Evolutionary conservation across 345 rosid genomes (phyloP).

Genomic region (Eucalyptus coolabah): DNA sequence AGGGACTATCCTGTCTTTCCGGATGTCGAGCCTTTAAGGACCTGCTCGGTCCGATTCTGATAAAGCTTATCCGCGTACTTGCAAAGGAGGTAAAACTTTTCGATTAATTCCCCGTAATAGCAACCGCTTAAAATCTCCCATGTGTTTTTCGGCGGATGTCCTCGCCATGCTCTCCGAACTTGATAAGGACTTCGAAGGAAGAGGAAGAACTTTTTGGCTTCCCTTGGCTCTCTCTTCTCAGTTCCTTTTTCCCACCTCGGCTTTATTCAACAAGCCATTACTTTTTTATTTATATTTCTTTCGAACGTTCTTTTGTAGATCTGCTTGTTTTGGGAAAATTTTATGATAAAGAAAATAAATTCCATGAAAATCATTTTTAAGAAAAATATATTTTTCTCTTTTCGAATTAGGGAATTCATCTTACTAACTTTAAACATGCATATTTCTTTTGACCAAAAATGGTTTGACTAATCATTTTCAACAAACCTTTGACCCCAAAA

Average conservation of each 20-base stretch:
- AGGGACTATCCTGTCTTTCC: too few species aligned
- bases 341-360: too few species aligned
- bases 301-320: not conserved
- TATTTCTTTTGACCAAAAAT: too few species aligned
- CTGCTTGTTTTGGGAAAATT: not conserved
- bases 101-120: not conserved
- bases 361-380: too few species aligned
- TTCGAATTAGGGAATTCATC: not conserved
- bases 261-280: not conserved
- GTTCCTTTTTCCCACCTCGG: not conserved
- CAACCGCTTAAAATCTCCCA: not conserved
- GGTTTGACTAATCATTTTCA: too few species aligned
- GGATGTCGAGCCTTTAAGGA: too few species aligned
- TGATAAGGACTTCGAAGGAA: rapidly evolving
- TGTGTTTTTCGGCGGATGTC: not conserved
- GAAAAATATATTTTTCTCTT: too few species aligned
- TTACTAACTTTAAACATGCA: too few species aligned
- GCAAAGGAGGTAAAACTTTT: not conserved
- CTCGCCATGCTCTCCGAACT: not conserved
- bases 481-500: too few species aligned
- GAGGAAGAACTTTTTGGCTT: too few species aligned
- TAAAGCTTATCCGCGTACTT: too few species aligned
- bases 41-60: too few species aligned
- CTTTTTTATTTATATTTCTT: not conserved
- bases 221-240: not conserved